Percentiles rank a stretch among this genome's conserved stretches.
Evolutionary conservation across 2,329 filamentous ascomycete genomes (phyloP).

Genomic region (Tolypocladium nubicola): DNA sequence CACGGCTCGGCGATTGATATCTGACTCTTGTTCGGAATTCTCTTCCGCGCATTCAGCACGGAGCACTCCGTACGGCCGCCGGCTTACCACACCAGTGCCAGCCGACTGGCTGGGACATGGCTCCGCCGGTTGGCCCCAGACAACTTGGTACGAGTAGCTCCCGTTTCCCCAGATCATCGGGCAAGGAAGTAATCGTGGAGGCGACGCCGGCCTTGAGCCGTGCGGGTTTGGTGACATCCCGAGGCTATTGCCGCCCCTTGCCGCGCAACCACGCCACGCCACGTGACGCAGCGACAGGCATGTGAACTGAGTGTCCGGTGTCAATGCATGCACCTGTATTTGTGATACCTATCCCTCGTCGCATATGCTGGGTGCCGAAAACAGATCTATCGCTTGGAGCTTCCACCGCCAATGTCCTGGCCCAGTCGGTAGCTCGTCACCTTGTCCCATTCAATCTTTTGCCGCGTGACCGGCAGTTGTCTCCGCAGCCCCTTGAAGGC

Average conservation of each 20-base stretch:
- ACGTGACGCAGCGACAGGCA: background rate
- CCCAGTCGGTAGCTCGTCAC: constrained; percentile 84
- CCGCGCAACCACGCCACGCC: background rate
- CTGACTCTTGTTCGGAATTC: background rate
- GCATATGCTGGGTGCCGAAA: background rate
- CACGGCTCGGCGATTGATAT: background rate
- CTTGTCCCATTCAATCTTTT: constrained; percentile 99
- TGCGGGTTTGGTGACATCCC: background rate
- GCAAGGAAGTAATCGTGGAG: background rate
- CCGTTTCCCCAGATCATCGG: background rate
- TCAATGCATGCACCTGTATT: background rate
- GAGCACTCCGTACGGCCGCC: too few species aligned
- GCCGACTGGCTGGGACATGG: background rate
- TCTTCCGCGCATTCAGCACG: background rate
- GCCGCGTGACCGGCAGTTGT: constrained; percentile 89
- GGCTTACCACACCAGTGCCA: background rate
- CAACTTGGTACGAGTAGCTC: background rate
- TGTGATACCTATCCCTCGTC: background rate
- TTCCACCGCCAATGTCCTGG: constrained; percentile 66
- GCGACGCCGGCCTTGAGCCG: background rate
- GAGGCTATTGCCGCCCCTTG: background rate
- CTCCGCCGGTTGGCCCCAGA: background rate
- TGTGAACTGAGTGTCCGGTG: background rate
- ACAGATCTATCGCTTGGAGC: constrained; percentile 36
- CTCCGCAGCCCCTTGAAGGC: constrained; percentile 88